Evolutionary conservation across 768 basidiomycete species (phyloP).

Genomic region (Russula brevipes): DNA sequence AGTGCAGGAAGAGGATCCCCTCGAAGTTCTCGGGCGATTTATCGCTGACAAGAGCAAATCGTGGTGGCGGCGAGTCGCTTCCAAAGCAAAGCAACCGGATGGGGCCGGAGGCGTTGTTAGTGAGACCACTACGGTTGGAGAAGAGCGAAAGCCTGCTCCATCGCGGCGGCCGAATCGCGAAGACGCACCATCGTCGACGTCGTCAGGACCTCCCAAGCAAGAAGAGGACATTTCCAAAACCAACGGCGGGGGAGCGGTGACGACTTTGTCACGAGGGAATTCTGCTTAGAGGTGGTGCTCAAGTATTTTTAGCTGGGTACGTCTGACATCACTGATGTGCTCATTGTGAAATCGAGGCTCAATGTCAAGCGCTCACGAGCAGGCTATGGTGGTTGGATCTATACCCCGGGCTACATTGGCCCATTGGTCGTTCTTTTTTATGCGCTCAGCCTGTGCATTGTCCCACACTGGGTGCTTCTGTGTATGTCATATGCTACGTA

Average conservation of each 20-base stretch:
- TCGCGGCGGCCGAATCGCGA: neutral
- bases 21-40: conserved; percentile 17
- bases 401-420: neutral
- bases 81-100: conserved; percentile 12
- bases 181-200: neutral
- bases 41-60: conserved; percentile 23
- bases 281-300: neutral
- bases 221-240: neutral
- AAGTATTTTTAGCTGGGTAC: neutral
- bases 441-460: neutral
- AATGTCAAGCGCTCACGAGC: neutral
- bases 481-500: neutral
- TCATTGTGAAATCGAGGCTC: neutral
- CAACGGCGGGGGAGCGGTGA: neutral
- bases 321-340: neutral
- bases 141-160: neutral
- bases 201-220: neutral
- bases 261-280: neutral
- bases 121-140: neutral
- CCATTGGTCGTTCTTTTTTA: neutral
- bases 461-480: neutral
- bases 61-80: conserved; percentile 18
- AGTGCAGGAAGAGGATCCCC: conserved; percentile 18
- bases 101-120: neutral
- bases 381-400: neutral